These are phyloP conservation scores for Litchi chinensis DNA, from an alignment of 345 rosid genomes.

Conservation along the genomic window DNA sequence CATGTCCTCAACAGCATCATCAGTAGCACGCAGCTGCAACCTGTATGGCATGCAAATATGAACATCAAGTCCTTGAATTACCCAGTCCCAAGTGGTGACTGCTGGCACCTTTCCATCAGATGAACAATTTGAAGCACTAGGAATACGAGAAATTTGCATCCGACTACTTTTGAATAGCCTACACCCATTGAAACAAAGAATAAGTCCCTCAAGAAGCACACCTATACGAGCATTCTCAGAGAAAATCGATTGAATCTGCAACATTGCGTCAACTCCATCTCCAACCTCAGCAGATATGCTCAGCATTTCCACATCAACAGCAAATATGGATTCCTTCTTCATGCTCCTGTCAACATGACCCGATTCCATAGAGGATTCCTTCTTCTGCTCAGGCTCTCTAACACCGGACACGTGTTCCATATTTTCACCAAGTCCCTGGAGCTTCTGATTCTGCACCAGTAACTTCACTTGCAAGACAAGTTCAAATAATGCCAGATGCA, in stretches of 20 bases:
- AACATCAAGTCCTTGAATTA: conserved; percentile 87
- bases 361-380: conserved; percentile 44
- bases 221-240: conserved; percentile 97
- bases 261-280: conserved; percentile 81
- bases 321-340: conserved; percentile 93
- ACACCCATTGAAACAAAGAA: conserved; percentile 71
- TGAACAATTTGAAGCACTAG: conserved; percentile 53
- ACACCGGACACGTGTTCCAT: conserved; percentile 42
- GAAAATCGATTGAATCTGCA: conserved; percentile 93
- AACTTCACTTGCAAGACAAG: conserved; percentile 65
- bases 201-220: conserved; percentile 89
- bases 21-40: conserved; percentile 93
- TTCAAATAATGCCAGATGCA: conserved; percentile 78
- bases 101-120: conserved; percentile 52
- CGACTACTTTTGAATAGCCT: conserved; percentile 79
- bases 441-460: conserved; percentile 59
- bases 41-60: conserved; percentile 88
- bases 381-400: conserved; percentile 45
- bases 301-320: conserved; percentile 86
- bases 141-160: conserved; percentile 93
- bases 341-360: conserved; percentile 56
- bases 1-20: conserved; percentile 96
- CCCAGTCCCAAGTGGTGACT: conserved; percentile 70
- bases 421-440: conserved; percentile 42
- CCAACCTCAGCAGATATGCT: conserved; percentile 82